Conservation (phyloP, 305 asterid species). For the Solanum hybrid region DNA sequence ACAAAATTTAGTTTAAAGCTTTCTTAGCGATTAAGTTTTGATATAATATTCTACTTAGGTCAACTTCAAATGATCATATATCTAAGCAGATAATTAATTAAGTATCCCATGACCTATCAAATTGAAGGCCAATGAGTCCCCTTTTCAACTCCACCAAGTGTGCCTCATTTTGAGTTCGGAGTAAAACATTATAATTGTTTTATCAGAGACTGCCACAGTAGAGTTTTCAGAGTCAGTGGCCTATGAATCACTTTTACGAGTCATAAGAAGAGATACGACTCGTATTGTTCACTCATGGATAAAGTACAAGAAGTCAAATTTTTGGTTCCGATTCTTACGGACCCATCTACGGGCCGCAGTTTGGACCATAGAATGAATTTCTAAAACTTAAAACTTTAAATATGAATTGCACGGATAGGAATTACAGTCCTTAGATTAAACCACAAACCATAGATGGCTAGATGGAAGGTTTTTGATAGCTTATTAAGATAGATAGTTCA, state of each 20-base stretch:
- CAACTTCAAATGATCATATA: too few relatives aligned
- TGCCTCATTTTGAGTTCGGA: too few relatives aligned
- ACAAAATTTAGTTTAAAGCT: too few relatives aligned
- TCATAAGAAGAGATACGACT: background rate
- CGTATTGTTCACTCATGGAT: background rate
- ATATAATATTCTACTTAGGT: too few relatives aligned
- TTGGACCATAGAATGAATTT: background rate
- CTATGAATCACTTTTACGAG: background rate
- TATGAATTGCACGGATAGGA: background rate
- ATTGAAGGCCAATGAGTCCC: too few relatives aligned
- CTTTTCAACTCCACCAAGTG: too few relatives aligned
- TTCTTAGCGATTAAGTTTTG: too few relatives aligned
- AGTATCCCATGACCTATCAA: too few relatives aligned
- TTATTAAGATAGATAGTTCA: background rate
- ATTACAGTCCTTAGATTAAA: background rate
- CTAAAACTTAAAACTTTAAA: background rate
- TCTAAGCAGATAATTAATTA: too few relatives aligned
- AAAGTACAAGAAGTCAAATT: background rate
- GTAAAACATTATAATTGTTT: too few relatives aligned
- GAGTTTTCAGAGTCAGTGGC: too few relatives aligned
- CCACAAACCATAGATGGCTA: background rate
- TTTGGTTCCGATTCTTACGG: background rate
- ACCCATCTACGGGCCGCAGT: background rate
- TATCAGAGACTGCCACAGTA: background rate
- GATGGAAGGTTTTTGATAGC: background rate